Base-by-base conservation (phyloP, 257 asterid genomes). In the Avicennia marina region DNA sequence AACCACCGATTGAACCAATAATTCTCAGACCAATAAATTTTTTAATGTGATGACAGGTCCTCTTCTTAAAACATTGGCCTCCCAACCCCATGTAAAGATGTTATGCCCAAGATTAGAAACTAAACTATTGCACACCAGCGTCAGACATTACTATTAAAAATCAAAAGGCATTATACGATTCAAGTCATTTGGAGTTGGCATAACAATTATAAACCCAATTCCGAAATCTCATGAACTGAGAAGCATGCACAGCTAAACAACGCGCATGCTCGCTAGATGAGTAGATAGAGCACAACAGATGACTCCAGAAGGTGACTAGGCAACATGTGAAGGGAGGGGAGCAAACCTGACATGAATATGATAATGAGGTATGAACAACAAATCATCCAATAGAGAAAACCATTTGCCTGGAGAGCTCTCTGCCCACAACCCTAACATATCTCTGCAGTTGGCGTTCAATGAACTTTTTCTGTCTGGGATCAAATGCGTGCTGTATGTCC, bases 321-420 rank as follows among this genome's bases (percentile, higher is more conserved):
- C 63, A 3, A 16, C 18, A 15, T 27, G 18, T 2, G 13, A 11
- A 11, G 41, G 41, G 10, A 41, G 24, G 33, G 24, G 25, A 16
- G 60, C 68, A 48, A 29, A 62, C 74, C 48, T 32, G 47, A 43
- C n/a, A 52, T 8, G 52, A 59, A 44, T 27, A 41, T 29, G 47
- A 50, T 41, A 48, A 39, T 46, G 63, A 64, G 41, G 41, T 0
- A 36, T n/a, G 57, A 41, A 46, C 17, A 45, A 22, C 17, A 59
- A 27, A 68, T 84, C 87, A 89, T 26, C 77, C 82, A 8, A 72
- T 72, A 4, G 76, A 74, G 79, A 78, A 89, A 42, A 83, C 94
- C 90, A 93, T 86, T 62, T 78, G 72, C 72, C 77, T 71, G 17
- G 95, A 77, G 46, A 93, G 99, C 63, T 89, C 95, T 2, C 66